Percentiles rank a stretch among this genome's conserved stretches.
Conservation (phyloP, 140 eudicot genomes). For the Bidens hawaiensis region DNA sequence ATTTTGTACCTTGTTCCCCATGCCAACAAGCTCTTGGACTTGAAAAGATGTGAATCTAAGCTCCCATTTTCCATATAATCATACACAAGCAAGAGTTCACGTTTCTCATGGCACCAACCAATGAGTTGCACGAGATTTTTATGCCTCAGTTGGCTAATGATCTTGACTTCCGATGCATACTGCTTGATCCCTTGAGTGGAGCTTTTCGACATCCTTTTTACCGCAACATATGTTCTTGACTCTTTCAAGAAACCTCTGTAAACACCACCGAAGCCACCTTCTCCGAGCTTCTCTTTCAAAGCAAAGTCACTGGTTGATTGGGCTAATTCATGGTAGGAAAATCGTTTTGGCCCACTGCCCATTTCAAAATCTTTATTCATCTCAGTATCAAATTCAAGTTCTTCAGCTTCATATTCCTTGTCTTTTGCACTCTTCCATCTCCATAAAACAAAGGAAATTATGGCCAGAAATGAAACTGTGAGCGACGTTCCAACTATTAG, state of each 20-base stretch:
- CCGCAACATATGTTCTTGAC: conserved; percentile 40
- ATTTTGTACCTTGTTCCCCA: conserved; percentile 4
- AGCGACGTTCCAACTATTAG: conserved; percentile 10
- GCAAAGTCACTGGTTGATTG: no score
- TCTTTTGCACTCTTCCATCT: not conserved
- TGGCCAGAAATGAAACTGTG: not conserved
- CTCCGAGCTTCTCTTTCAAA: no score
- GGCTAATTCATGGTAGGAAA: conserved; percentile 20
- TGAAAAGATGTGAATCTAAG: no score
- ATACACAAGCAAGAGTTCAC: conserved; percentile 28
- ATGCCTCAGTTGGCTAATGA: conserved; percentile 52
- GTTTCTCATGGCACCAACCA: conserved; percentile 52
- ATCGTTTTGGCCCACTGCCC: conserved; percentile 36
- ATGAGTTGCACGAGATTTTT: conserved; percentile 48
- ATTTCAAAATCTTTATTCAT: conserved; percentile 28
- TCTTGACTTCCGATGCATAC: no score
- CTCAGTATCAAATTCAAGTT: conserved; percentile 6
- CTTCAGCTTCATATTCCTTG: not conserved
- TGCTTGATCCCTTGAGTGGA: conserved; percentile 48
- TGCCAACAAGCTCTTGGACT: no score
- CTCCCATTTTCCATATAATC: no score
- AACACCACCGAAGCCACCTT: no score
- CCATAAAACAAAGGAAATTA: conserved; percentile 15
- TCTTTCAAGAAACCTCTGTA: no score
- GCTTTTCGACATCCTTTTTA: conserved; percentile 39